Base-by-base conservation (phyloP, 805 yeast species). In the Suhomyces vadensis region DNA sequence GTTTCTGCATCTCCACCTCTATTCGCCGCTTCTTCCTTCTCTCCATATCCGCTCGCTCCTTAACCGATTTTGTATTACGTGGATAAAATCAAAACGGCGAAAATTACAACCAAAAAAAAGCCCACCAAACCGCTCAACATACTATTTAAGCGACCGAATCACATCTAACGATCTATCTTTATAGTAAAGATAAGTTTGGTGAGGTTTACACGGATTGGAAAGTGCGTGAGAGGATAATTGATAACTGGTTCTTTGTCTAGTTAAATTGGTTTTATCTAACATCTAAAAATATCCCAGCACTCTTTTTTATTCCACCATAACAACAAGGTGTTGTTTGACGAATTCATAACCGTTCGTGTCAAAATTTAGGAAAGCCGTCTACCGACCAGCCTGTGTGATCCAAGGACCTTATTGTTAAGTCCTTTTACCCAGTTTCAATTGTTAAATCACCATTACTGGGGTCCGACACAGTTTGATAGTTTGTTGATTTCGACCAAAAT, bases 51-150 rank as follows among this genome's bases (percentile, higher is more conserved):
- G n/a, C 13, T 31, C 6, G 22, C 22, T 31, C 36, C 22, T 31
- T 16, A n/a, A 16, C 36, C 37, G 37, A 22, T 22, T 17, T 36
- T 20, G 27, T 27, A 35, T 24, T 37, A 37, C 40, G 40, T 37
- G 40, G 39, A 36, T 20, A 22, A 24, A 25, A 24, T 24, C 27
- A 37, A 37, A 37, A 37, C 20, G 31, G 40, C 40, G 31, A 37
- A 25, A 37, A 37, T 37, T 17, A 37, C 37, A 11, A 33, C 21
- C 37, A 16, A 16, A 33, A 33, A 33, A 16, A 33, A 33, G n/a
- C n/a, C 21, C 10, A 20, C 37, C 37, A 29, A 29, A 29, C 33
- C 33, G 33, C 33, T 29, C 19, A 29, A 29, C 33, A 29, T 29
- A 17, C 33, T 13, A 27, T 13, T 29, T 29, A 29, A 29, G 33